Base-by-base conservation (phyloP, 257 asterid genomes). In the Fraxinus anomala region DNA sequence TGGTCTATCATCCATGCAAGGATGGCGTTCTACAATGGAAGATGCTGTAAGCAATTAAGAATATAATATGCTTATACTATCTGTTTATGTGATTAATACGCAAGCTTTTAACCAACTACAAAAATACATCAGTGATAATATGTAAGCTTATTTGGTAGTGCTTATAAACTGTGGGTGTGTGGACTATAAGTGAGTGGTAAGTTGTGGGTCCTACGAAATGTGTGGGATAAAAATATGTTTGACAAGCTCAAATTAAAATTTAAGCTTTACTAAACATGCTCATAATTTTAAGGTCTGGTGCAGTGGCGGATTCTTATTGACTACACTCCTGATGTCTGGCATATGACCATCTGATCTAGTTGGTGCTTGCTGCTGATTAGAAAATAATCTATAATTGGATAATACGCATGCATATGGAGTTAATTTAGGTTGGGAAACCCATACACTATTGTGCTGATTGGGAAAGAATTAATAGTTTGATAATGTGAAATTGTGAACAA, bases 1-100 rank as follows among this genome's bases (percentile, higher is more conserved):
- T 77, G 91, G 91, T 24, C 79, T 83, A 72, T 87, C 91, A 67
- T 85, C 89, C 21, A 87, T 87, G 91, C 91, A 87, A 79, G 91
- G 91, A 72, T 87, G 91, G 91, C 91, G 89, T 73, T 85, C 91
- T 68, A 79, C 89, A 37, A 87, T 87, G 91, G 91, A 87, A 85
- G 91, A 87, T 87, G 91, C 89, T 59, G 91, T 87, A 73, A 85
- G 89, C 79, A 68, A 24, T 73, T 49, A 2, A 28, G 17, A 42
- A 5, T 24, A 12, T 63, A 9, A 24, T 9, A 2, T 11, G 14
- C 16, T 24, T 23, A 63, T 63, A 21, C 4, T 21, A 59, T n/a
- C 17, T 23, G 14, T 63, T 61, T n/a, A n/a, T 59, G 67, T 59
- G 12, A n/a, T 59, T 59, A 59, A 8, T 61, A 61, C 3, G 14